Evolutionary conservation across 257 asterid species (phyloP), one percentile per base, ranked within the genome.

Genomic region (Penstemon newberryi): DNA sequence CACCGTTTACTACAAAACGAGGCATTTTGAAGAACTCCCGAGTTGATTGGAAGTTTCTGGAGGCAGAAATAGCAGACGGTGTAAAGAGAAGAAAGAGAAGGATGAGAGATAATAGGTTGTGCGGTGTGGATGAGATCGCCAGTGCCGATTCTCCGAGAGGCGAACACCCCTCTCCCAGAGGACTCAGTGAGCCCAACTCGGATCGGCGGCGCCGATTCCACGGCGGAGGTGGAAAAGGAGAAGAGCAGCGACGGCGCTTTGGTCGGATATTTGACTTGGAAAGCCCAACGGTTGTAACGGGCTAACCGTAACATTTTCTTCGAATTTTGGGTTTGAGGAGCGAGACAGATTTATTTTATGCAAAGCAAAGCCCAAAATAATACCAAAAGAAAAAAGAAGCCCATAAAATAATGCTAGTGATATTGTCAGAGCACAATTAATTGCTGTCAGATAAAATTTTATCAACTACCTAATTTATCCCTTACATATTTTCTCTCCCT

Each of bases 111-210:
- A 6, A 81, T 15, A 57, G 96, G 90, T 66, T 82, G 75, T 18
- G 94, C 96, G 2, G 85, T 74, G 79, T 89, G 96, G 76, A 91
- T 88, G 76, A 87, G 80, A 43, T 89, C 92, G 59, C 96, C 98
- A 59, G 84, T 69, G 38, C 63, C 82, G 73, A 91, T 78, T 65
- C 70, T 72, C 67, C 88, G 82, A 15, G 82, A 73, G n/a, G 96
- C 95, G 66, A 91, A 85, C 36, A 81, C 84, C 19, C 89, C 88
- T 66, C 98, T 83, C 19, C 98, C 98, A 1, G 83, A 81, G 19
- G 79, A 60, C 45, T 80, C 82, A 8, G 87, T 84, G 69, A 73
- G 73, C 19, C 77, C 79, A 18, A 89, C 85, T 33, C 63, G 73
- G 45, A 89, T 69, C 19, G 89, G 95, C 47, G 97, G 96, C 41